Conservation (phyloP, 257 asterid genomes). For the Hygrophila difformis region DNA sequence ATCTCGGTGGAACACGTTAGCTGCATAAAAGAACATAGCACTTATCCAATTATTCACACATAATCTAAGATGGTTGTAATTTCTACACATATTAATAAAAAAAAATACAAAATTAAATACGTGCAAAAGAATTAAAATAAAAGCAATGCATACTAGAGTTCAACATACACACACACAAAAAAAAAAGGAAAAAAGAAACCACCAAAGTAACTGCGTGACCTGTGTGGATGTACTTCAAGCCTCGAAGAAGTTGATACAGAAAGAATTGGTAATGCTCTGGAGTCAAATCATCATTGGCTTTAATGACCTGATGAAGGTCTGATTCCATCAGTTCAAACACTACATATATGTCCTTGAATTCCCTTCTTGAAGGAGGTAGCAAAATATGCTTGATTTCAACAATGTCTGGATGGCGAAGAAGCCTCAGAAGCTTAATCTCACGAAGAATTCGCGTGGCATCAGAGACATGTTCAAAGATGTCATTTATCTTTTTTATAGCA, state of each 20-base stretch:
- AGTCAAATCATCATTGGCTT: constrained; percentile 84
- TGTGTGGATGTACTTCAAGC: constrained; percentile 83
- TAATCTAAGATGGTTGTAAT: no score
- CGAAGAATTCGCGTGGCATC: constrained; percentile 95
- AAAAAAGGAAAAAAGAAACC: neutral
- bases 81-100: no score
- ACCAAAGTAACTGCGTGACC: constrained; percentile 27
- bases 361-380: constrained; percentile 89
- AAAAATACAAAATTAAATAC: constrained; percentile 12
- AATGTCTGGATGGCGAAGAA: constrained; percentile 88
- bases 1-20: constrained; percentile 84
- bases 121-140: neutral
- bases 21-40: constrained; percentile 33
- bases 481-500: constrained; percentile 86
- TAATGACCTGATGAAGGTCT: constrained; percentile 83
- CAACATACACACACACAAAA: neutral
- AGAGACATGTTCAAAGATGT: constrained; percentile 85
- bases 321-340: constrained; percentile 91
- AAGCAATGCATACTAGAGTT: no score
- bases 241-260: constrained; percentile 86
- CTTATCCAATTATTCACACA: no score
- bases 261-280: constrained; percentile 88
- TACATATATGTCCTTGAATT: constrained; percentile 83
- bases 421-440: constrained; percentile 88
- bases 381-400: constrained; percentile 88